These are phyloP conservation scores for Neotropicomus parvogracilis DNA, from an alignment of 1,284 basidiomycete genomes.

Conservation along the genomic window DNA sequence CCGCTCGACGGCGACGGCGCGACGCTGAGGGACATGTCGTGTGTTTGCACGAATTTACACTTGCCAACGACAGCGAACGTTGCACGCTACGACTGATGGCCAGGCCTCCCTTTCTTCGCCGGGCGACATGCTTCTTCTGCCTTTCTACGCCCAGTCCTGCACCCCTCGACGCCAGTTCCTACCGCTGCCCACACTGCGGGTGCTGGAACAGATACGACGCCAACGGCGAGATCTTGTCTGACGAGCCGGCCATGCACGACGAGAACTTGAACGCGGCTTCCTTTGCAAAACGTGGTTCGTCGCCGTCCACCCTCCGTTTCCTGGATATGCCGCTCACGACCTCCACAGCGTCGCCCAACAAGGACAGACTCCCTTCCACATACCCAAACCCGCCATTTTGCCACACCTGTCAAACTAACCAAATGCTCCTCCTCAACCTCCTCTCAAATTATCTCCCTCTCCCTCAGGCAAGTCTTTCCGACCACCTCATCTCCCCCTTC, in stretches of 20 bases:
- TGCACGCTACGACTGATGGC: too few species aligned
- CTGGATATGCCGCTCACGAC: not conserved
- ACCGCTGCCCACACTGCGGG: conserved; percentile 62
- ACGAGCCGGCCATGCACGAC: conserved; percentile 86
- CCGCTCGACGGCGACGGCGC: conserved; percentile 39
- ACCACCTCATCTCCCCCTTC: not conserved
- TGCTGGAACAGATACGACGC: conserved; percentile 72
- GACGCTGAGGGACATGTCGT: conserved; percentile 39
- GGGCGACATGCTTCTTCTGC: conserved; percentile 66
- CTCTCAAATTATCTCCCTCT: conserved; percentile 83
- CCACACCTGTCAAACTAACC: conserved; percentile 84
- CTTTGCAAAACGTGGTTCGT: conserved; percentile 73
- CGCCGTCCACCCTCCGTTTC: not conserved
- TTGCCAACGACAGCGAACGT: too few species aligned
- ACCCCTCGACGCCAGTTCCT: conserved; percentile 50
- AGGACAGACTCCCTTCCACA: conserved; percentile 58
- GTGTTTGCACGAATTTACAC: not conserved
- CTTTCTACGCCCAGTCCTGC: conserved; percentile 41
- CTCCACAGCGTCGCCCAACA: conserved; percentile 57
- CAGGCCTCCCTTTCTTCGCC: conserved; percentile 34
- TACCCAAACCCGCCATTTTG: conserved; percentile 71
- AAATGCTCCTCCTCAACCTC: conserved; percentile 80
- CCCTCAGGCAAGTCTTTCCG: conserved; percentile 46
- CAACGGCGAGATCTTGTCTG: conserved; percentile 71
- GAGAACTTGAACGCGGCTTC: conserved; percentile 65